Evolutionary conservation across 139 green algal genomes (phyloP).

Genomic region (Pleodorina starrii): DNA sequence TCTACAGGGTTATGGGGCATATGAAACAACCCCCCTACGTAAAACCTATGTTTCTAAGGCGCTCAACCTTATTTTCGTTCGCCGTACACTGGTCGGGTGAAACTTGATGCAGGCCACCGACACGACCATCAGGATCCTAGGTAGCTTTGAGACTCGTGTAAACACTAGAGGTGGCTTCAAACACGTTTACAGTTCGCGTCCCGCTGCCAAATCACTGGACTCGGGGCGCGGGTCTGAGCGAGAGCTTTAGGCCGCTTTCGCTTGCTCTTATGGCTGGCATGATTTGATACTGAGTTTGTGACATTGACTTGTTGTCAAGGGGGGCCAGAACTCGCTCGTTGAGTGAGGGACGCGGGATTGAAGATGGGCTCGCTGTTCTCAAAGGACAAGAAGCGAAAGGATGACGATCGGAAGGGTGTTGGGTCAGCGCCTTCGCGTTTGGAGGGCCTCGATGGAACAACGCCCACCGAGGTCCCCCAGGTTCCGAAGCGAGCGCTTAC

Average conservation of each 20-base stretch:
- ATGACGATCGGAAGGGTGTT: not conserved
- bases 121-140: not conserved
- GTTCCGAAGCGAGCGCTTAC: conserved; percentile 21
- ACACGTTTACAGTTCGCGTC: not conserved
- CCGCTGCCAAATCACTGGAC: not conserved
- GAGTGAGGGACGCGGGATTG: conserved; percentile 8
- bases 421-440: conserved; percentile 36
- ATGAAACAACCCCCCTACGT: too few relatives aligned
- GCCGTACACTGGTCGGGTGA: too few relatives aligned
- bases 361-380: conserved; percentile 35
- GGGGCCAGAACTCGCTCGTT: not conserved
- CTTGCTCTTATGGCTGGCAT: not conserved
- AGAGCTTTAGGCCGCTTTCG: not conserved
- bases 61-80: too few relatives aligned
- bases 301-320: not conserved
- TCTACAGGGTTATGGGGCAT: too few relatives aligned
- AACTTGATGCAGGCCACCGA: too few relatives aligned
- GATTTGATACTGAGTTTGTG: not conserved
- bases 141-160: not conserved
- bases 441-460: conserved; percentile 42
- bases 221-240: too few relatives aligned
- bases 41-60: too few relatives aligned
- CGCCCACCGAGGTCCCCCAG: not conserved
- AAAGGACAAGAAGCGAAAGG: conserved; percentile 34
- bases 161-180: not conserved